Conservation (phyloP, 306 rosid species). For the Cicer pinnatifidum region DNA sequence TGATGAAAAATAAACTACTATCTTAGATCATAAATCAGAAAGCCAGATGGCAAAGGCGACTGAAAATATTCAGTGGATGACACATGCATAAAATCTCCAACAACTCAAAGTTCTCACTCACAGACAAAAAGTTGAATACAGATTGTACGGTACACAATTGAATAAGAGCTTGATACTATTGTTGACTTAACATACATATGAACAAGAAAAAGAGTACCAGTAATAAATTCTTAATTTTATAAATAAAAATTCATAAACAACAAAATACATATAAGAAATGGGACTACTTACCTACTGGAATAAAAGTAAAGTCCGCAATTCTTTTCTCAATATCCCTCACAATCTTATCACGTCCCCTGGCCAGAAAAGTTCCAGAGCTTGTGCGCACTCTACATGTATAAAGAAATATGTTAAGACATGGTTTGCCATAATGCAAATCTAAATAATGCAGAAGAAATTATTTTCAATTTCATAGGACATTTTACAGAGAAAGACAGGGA, state of each 20-base stretch:
- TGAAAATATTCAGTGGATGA: conserved; percentile 19
- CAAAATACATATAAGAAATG: conserved; percentile 28
- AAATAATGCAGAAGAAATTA: conserved; percentile 17
- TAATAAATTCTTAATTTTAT: conserved; percentile 16
- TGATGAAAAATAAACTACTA: conserved; percentile 34
- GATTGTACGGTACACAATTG: neutral
- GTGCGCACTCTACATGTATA: conserved; percentile 76
- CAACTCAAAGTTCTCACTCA: conserved; percentile 28
- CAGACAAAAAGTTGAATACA: neutral
- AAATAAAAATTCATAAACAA: conserved; percentile 5
- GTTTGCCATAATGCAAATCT: neutral
- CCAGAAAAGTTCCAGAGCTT: conserved; percentile 92
- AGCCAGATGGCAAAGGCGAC: conserved; percentile 28
- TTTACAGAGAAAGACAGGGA: conserved; percentile 24
- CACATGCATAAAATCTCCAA: conserved; percentile 1
- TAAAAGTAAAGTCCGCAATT: conserved; percentile 85
- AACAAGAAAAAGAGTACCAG: conserved; percentile 5
- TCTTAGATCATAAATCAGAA: conserved; percentile 28
- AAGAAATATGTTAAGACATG: neutral
- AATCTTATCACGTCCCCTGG: conserved; percentile 85
- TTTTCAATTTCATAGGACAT: conserved; percentile 35
- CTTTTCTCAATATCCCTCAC: conserved; percentile 80
- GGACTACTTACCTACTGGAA: conserved; percentile 75
- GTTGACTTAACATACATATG: neutral
- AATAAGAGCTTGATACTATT: neutral